These are phyloP conservation scores for Lophium mytilinum DNA, from an alignment of 495 filamentous ascomycete genomes.

Conservation along the genomic window DNA sequence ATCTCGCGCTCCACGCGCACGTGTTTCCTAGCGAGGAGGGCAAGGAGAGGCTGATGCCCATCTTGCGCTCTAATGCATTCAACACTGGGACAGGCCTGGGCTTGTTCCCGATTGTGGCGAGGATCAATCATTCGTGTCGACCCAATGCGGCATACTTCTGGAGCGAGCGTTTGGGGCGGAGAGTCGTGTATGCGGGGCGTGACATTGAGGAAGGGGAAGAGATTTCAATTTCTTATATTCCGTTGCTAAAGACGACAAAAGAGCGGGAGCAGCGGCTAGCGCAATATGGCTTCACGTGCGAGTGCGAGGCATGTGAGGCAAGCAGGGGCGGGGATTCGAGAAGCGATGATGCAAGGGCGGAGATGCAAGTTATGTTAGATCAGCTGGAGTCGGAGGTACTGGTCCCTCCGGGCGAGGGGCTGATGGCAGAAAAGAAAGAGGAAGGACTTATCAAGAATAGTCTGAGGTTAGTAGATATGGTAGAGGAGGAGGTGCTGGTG, in stretches of 20 bases:
- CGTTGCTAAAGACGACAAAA: neutral
- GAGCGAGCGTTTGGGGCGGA: constrained; percentile 4
- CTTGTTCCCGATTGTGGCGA: constrained; percentile 12
- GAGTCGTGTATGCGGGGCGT: constrained; percentile 10
- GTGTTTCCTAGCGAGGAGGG: neutral
- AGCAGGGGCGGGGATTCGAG: neutral
- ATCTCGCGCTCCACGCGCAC: constrained; percentile 2
- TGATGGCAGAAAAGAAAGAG: constrained; percentile 4
- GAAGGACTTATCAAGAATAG: constrained; percentile 1
- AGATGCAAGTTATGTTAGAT: constrained; percentile 4
- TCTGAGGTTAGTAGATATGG: neutral
- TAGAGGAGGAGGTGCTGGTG: constrained; percentile 15
- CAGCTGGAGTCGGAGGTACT: constrained; percentile 1
- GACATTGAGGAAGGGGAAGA: constrained; percentile 15
- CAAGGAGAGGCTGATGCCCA: constrained; percentile 1
- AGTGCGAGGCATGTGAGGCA: constrained; percentile 10
- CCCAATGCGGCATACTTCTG: constrained; percentile 16
- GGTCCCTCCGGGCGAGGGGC: neutral
- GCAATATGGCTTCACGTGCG: constrained; percentile 18
- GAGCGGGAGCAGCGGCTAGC: constrained; percentile 8
- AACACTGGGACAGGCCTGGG: constrained; percentile 11
- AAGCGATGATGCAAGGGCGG: constrained; percentile 8
- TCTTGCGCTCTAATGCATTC: constrained; percentile 21
- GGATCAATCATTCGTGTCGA: constrained; percentile 21
- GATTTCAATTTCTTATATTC: constrained; percentile 13